phyloP scores from a whole-genome alignment of 1,284 basidiomycete species.

The Puccinia polysora region DNA sequence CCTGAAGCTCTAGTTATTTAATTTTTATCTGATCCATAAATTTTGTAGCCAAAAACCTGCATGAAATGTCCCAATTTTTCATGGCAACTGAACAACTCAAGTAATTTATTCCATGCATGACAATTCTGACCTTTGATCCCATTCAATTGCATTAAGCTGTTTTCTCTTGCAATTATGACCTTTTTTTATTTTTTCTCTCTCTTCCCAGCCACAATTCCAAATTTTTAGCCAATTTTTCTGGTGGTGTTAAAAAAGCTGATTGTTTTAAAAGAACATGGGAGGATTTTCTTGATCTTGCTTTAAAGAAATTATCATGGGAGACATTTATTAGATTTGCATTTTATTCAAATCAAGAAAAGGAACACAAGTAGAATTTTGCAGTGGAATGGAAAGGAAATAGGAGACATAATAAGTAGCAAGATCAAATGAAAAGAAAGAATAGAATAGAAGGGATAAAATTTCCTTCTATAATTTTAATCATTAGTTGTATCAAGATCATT shows the following conservation, averaged over 20 bases:
- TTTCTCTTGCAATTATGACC: not conserved
- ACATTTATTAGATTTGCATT: too few relatives aligned
- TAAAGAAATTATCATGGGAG: too few relatives aligned
- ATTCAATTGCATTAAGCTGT: slow-evolving; percentile 17
- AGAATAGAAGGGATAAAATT: not conserved
- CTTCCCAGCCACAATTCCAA: slow-evolving; percentile 94
- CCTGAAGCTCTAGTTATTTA: slow-evolving; percentile 55
- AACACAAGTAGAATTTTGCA: too few relatives aligned
- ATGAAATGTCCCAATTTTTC: slow-evolving; percentile 95
- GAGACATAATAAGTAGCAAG: too few relatives aligned
- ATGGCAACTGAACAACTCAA: slow-evolving; percentile 75
- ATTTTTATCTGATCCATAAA: not conserved
- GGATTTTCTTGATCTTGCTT: slow-evolving; percentile 96
- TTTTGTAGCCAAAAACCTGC: slow-evolving; percentile 67
- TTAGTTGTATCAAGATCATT: slow-evolving; percentile 34
- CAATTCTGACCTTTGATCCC: slow-evolving; percentile 26
- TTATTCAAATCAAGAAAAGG: too few relatives aligned
- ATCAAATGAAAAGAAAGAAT: too few relatives aligned
- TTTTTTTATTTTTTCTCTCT: slow-evolving; percentile 34
- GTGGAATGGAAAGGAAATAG: too few relatives aligned
- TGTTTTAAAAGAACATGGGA: slow-evolving; percentile 96
- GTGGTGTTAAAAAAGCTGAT: slow-evolving; percentile 89
- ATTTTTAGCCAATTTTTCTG: slow-evolving; percentile 89
- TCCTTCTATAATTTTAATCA: slow-evolving; percentile 26
- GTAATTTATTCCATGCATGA: slow-evolving; percentile 56